phyloP scores from a whole-genome alignment of 495 filamentous ascomycete genomes.

The Apodospora peruviana region DNA sequence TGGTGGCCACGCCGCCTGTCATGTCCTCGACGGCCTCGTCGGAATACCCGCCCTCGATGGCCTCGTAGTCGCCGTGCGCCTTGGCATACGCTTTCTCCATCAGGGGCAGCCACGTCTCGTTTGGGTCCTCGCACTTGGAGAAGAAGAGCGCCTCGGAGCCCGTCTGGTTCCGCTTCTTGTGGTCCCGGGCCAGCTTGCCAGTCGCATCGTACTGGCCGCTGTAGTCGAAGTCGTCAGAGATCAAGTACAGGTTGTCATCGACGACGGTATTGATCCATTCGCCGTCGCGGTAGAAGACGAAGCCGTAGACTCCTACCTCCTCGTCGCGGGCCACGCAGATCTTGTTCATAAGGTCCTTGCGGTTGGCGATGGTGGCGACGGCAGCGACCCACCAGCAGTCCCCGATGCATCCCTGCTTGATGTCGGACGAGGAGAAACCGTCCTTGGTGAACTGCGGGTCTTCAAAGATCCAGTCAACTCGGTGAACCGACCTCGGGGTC shows the following conservation, averaged over 20 bases:
- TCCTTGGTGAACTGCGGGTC: slow-evolving; percentile 67
- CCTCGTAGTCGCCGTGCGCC: slow-evolving; percentile 52
- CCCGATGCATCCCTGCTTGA: slow-evolving; percentile 38
- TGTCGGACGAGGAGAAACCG: slow-evolving; percentile 57
- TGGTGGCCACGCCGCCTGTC: slow-evolving; percentile 64
- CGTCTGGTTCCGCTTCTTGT: slow-evolving; percentile 17
- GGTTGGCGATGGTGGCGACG: slow-evolving; percentile 64
- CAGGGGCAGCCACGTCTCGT: slow-evolving; percentile 77
- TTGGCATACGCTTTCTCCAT: slow-evolving; percentile 83
- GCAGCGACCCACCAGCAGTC: slow-evolving; percentile 80
- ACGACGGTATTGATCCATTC: slow-evolving; percentile 75
- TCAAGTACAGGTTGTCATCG: slow-evolving; percentile 40
- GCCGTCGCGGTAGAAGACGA: slow-evolving; percentile 76
- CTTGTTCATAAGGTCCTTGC: slow-evolving; percentile 58
- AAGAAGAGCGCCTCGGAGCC: slow-evolving; percentile 66
- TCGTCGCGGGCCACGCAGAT: slow-evolving; percentile 68
- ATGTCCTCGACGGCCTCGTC: slow-evolving; percentile 76
- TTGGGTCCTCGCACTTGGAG: slow-evolving; percentile 63
- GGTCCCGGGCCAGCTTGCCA: slow-evolving; percentile 18
- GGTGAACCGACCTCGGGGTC: slow-evolving; percentile 22
- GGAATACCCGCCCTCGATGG: slow-evolving; percentile 70
- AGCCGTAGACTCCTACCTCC: slow-evolving; percentile 71
- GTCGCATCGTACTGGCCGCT: slow-evolving; percentile 34
- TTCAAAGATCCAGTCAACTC: slow-evolving; percentile 61
- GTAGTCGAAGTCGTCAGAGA: slow-evolving; percentile 21